Evolutionary conservation across 2,329 filamentous ascomycete species (phyloP).

Genomic region (Arthroderma uncinatum): DNA sequence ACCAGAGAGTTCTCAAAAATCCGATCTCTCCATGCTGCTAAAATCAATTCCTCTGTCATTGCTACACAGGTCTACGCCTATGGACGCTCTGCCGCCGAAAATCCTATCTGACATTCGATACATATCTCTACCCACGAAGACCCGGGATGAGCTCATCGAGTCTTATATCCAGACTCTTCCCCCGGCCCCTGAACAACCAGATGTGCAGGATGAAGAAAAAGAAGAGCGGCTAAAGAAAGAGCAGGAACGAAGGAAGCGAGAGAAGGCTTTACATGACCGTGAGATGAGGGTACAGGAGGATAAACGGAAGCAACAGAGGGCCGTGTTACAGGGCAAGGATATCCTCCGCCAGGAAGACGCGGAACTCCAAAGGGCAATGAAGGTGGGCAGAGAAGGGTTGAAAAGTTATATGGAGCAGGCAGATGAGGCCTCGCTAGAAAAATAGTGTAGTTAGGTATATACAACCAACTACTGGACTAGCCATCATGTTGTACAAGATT

Average conservation of each 20-base stretch:
- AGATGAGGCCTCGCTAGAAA: neutral
- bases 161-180: slow-evolving; percentile 35
- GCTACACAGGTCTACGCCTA: slow-evolving; percentile 31
- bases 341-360: slow-evolving; percentile 35
- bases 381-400: slow-evolving; percentile 32
- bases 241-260: slow-evolving; percentile 34
- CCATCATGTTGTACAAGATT: neutral
- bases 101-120: slow-evolving; percentile 37
- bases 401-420: slow-evolving; percentile 19
- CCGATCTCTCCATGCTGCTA: slow-evolving; percentile 35
- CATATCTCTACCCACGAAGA: slow-evolving; percentile 30
- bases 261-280: slow-evolving; percentile 34
- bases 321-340: slow-evolving; percentile 32
- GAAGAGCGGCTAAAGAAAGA: slow-evolving; percentile 28
- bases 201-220: slow-evolving; percentile 30
- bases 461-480: neutral
- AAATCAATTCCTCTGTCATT: slow-evolving; percentile 33
- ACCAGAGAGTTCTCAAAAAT: slow-evolving; percentile 36
- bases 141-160: slow-evolving; percentile 33
- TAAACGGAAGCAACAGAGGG: slow-evolving; percentile 31
- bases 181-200: slow-evolving; percentile 26
- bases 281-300: slow-evolving; percentile 35
- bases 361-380: slow-evolving; percentile 36
- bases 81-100: slow-evolving; percentile 30
- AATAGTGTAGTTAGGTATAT: neutral